phyloP scores from a whole-genome alignment of 2,329 filamentous ascomycete species.

The Chrysoporthe cubensis region DNA sequence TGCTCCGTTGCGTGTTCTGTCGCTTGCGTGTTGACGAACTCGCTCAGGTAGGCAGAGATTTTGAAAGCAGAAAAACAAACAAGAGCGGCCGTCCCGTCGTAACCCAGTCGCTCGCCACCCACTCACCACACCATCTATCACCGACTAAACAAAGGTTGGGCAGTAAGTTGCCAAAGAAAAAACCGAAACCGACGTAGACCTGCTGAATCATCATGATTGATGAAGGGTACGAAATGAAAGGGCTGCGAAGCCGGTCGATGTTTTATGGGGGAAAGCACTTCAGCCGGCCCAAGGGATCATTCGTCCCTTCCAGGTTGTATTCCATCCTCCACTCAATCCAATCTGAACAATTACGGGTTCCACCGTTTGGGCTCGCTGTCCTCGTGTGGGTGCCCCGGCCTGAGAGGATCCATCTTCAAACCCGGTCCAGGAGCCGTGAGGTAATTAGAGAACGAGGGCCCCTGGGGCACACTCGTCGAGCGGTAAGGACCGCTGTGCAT shows the following conservation, averaged over 20 bases:
- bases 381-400: slow-evolving; percentile 28
- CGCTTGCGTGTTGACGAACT: neutral
- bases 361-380: slow-evolving; percentile 26
- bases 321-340: neutral
- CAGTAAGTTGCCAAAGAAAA: neutral
- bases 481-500: slow-evolving; percentile 36
- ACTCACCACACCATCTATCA: slow-evolving; percentile 21
- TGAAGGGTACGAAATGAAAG: slow-evolving; percentile 10
- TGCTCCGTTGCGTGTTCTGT: neutral
- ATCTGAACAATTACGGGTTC: slow-evolving; percentile 12
- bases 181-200: slow-evolving; percentile 15
- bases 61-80: neutral
- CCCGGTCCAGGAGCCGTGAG: slow-evolving; percentile 27
- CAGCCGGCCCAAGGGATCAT: slow-evolving; percentile 24
- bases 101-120: slow-evolving; percentile 19
- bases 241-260: slow-evolving; percentile 27
- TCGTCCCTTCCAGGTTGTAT: slow-evolving; percentile 1
- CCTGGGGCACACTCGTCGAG: slow-evolving; percentile 30
- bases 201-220: slow-evolving; percentile 15
- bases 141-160: neutral
- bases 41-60: neutral
- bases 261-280: slow-evolving; percentile 25
- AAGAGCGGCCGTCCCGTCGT: slow-evolving; percentile 13
- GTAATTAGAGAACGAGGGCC: slow-evolving; percentile 31
- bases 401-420: slow-evolving; percentile 30